Conservation (phyloP, 345 rosid genomes). For the Acer yangbiense region DNA sequence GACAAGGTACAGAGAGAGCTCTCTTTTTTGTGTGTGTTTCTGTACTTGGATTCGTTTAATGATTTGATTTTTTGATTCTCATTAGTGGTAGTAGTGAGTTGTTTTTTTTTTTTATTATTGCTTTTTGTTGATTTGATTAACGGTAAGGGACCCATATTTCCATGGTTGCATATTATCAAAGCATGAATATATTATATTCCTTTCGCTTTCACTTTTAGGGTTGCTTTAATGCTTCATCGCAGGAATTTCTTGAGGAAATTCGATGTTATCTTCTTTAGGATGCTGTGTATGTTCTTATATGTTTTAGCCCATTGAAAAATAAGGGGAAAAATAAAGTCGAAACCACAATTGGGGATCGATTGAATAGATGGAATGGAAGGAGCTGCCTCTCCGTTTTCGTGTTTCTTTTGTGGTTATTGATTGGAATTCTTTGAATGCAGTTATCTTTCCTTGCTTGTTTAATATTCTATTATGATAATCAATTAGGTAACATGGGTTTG, state of each 20-base stretch:
- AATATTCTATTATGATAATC: not conserved
- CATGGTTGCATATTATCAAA: not conserved
- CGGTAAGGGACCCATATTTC: not conserved
- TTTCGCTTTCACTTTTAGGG: not conserved
- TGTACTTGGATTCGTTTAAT: not conserved
- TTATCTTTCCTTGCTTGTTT: not conserved
- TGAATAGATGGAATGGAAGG: too few species aligned
- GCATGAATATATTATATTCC: not conserved
- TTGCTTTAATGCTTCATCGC: not conserved
- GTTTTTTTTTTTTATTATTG: not conserved
- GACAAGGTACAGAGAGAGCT: slow-evolving; percentile 56
- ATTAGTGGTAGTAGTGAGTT: not conserved
- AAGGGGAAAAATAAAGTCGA: too few species aligned
- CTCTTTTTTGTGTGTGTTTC: not conserved
- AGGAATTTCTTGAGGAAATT: not conserved
- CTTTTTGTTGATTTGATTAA: not conserved
- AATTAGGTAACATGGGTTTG: not conserved
- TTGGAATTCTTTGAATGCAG: not conserved
- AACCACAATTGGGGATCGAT: not conserved
- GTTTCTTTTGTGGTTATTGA: not conserved
- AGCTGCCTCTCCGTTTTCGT: too few species aligned
- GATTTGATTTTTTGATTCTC: not conserved
- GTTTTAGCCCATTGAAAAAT: not conserved
- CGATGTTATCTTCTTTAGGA: not conserved
- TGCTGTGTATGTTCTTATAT: not conserved